Percentiles rank a stretch among this genome's conserved stretches.
Conservation (phyloP, 768 basidiomycete species). For the Phlebiopsis gigantea region DNA sequence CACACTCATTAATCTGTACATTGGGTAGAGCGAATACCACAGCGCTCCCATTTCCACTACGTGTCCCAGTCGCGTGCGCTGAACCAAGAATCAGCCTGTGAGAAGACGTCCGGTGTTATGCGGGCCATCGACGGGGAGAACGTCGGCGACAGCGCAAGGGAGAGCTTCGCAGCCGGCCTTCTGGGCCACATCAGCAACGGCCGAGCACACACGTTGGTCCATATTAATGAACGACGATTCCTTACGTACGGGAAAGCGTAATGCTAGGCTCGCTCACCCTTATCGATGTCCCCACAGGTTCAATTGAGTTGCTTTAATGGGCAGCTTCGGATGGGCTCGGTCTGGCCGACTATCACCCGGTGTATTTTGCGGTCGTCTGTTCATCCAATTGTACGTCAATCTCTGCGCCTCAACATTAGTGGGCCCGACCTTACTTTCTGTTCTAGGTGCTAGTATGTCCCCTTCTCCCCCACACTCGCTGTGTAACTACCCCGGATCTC, state of each 20-base stretch:
- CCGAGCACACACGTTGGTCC: not conserved
- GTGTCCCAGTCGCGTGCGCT: not conserved
- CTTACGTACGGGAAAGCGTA: not conserved
- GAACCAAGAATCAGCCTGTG: not conserved
- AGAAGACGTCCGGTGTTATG: not conserved
- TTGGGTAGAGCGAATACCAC: not conserved
- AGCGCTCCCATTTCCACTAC: too few relatives aligned
- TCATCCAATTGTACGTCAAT: constrained; percentile 1
- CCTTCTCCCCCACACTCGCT: not conserved
- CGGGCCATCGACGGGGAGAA: not conserved
- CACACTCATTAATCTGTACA: not conserved
- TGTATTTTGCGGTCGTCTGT: not conserved
- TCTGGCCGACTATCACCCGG: constrained; percentile 9
- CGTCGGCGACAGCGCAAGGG: not conserved
- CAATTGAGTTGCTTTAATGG: constrained; percentile 1
- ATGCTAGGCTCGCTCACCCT: not conserved
- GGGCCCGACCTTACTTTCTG: not conserved
- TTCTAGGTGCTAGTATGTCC: not conserved
- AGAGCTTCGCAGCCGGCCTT: not conserved
- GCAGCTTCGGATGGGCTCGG: not conserved
- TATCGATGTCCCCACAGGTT: constrained; percentile 6
- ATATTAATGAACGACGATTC: not conserved
- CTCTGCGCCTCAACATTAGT: not conserved
- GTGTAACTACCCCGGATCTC: not conserved
- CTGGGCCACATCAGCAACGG: not conserved